Evolutionary conservation across 2,329 filamentous ascomycete species (phyloP).

Genomic region (Sporothrix mexicana): DNA sequence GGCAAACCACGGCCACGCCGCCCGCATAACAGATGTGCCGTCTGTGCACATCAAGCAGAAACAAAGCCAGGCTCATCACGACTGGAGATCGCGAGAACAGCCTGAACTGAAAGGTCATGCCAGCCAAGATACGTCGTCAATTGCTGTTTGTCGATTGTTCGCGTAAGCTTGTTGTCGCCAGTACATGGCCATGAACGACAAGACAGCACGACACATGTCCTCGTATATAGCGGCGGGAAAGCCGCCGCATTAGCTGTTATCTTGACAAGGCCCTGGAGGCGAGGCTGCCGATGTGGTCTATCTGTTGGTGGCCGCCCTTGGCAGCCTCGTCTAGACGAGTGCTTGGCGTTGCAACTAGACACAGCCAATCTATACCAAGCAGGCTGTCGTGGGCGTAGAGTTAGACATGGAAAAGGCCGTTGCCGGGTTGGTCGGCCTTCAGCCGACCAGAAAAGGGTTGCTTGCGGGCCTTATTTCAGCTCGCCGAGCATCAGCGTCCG

Average conservation of each 20-base stretch:
- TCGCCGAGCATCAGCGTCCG: conserved; percentile 84
- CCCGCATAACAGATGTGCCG: conserved; percentile 1
- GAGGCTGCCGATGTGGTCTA: not conserved
- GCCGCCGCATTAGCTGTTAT: not conserved
- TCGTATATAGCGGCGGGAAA: not conserved
- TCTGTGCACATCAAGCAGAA: conserved; percentile 23
- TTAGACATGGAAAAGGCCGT: not conserved
- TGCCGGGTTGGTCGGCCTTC: not conserved
- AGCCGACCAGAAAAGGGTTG: not conserved
- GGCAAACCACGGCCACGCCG: too few species aligned
- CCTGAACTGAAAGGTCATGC: not conserved
- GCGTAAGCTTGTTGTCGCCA: not conserved
- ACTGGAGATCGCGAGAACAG: conserved; percentile 12
- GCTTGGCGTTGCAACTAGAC: not conserved
- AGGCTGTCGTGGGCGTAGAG: not conserved
- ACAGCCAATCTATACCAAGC: not conserved
- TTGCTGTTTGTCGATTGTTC: not conserved
- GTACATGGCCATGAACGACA: not conserved
- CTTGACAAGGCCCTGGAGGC: too few species aligned
- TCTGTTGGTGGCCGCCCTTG: not conserved
- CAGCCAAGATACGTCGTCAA: not conserved
- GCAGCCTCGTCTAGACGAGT: conserved; percentile 8
- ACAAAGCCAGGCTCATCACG: not conserved
- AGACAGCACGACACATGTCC: not conserved
- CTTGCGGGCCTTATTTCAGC: conserved; percentile 61